A percentile compares a stretch with the other conserved stretches of the same genome.
phyloP scores from a whole-genome alignment of 768 basidiomycete species.

The Amanita molliuscula region DNA sequence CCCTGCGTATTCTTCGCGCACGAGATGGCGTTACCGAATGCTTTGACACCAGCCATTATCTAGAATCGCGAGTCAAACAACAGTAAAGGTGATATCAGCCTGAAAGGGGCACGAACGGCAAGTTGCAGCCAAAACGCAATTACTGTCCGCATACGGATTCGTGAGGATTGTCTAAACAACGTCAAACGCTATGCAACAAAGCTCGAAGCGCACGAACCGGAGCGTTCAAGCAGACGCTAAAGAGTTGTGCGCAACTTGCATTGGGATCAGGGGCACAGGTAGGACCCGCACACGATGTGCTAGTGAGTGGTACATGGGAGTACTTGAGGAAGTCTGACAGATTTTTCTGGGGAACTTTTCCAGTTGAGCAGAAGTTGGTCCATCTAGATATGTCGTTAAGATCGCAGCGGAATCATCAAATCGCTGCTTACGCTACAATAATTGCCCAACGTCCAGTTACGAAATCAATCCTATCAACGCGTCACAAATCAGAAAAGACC shows the following conservation, averaged over 20 bases:
- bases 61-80: background rate
- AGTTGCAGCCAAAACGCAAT: conserved; percentile 7
- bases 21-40: conserved; percentile 8
- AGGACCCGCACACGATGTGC: conserved; percentile 3
- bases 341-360: conserved; percentile 7
- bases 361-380: conserved; percentile 9
- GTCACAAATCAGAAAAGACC: background rate
- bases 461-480: background rate
- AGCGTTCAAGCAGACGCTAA: conserved; percentile 3
- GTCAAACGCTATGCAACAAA: background rate
- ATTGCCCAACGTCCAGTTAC: conserved; percentile 5
- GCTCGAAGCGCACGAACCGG: background rate
- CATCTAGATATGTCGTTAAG: background rate
- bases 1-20: conserved; percentile 8
- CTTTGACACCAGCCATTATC: conserved; percentile 3
- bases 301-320: conserved; percentile 6
- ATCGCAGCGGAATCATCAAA: background rate
- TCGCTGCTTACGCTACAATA: conserved; percentile 5
- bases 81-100: background rate
- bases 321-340: conserved; percentile 9
- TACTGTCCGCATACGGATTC: conserved; percentile 6
- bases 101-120: conserved; percentile 5
- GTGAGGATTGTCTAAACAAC: conserved; percentile 6
- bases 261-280: conserved; percentile 7
- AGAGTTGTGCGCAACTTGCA: conserved; percentile 9